Base-by-base conservation (phyloP, 495 filamentous ascomycete genomes). In the Neurospora discreta region DNA sequence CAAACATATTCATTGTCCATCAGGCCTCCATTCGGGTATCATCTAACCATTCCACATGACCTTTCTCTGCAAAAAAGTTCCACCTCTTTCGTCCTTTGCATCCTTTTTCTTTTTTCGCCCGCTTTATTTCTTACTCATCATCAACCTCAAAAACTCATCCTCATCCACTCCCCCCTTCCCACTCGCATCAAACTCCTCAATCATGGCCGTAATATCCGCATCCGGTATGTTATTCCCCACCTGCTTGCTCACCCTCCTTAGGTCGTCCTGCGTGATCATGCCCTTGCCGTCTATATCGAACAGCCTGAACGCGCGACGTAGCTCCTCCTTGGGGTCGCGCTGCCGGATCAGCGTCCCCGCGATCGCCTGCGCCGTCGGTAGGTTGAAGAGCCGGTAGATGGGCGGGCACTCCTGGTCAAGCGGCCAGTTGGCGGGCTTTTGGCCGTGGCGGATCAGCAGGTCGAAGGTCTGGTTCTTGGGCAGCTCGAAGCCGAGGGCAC, bases 181-280 rank as follows among this genome's bases (percentile, higher is more conserved):
- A 79, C 95, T 91, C 71, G 97, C 83, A 85, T 99, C 95, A 86
- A 99, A 99, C 84, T 99, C 95, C 81, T 97, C 94, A 83, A 99
- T 93, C 95, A 99, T 99, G 77, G 95, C 93, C 73, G 86, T 84
- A 58, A 99, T 82, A 81, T 99, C 95, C 74, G 96, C 92, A 77
- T 99, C 94, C 77, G 96, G 93, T 44, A 99, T 83, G 58, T 89
- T 90, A 81, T 99, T 95, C 1, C 94, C 94, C 30, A 99, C 81
- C 82, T 98, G 95, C 75, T 93, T 87, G 74, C 95, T 93, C 68
- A 99, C 95, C 40, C 92, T 83, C 71, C 92, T 82, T 76, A 99
- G 78, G 85, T 99, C 95, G 70, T 93, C 89, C 26, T 97, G 83
- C 68, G 89, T 90, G 72, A 99, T 97, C 74, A 90, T 89, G 3